A percentile compares a stretch with the other conserved stretches of the same genome.
These are phyloP conservation scores for Pterulicium gracile DNA, from an alignment of 1,284 basidiomycete species.

Conservation along the genomic window DNA sequence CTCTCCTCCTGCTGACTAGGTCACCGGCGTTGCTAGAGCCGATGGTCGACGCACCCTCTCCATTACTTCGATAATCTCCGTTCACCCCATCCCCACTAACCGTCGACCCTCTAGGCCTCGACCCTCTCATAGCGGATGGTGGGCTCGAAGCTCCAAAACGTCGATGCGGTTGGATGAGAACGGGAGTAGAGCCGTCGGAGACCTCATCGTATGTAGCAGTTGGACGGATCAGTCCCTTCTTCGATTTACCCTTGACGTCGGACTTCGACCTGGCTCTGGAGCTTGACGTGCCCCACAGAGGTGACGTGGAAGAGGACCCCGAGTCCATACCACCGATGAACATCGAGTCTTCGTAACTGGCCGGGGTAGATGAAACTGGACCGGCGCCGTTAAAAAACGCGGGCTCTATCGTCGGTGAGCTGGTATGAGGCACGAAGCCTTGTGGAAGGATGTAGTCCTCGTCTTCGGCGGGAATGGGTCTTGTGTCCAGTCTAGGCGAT, in stretches of 20 bases:
- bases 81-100: neutral
- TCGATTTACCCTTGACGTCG: neutral
- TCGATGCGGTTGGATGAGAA: neutral
- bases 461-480: neutral
- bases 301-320: too few species aligned
- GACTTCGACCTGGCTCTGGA: neutral
- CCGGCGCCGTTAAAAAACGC: neutral
- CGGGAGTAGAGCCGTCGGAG: neutral
- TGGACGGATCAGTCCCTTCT: neutral
- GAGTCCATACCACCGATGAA: too few species aligned
- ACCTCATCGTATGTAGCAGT: neutral
- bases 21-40: neutral
- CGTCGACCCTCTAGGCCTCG: neutral
- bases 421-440: neutral
- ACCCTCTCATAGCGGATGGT: neutral
- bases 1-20: neutral
- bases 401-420: neutral
- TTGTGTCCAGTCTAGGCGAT: neutral
- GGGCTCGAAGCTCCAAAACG: neutral
- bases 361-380: neutral
- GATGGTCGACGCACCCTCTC: neutral
- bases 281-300: too few species aligned
- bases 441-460: neutral
- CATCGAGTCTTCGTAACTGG: too few species aligned
- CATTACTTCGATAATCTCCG: neutral